Evolutionary conservation across 2,329 filamentous ascomycete genomes (phyloP).

Genomic region (Ascochyta rabiei): DNA sequence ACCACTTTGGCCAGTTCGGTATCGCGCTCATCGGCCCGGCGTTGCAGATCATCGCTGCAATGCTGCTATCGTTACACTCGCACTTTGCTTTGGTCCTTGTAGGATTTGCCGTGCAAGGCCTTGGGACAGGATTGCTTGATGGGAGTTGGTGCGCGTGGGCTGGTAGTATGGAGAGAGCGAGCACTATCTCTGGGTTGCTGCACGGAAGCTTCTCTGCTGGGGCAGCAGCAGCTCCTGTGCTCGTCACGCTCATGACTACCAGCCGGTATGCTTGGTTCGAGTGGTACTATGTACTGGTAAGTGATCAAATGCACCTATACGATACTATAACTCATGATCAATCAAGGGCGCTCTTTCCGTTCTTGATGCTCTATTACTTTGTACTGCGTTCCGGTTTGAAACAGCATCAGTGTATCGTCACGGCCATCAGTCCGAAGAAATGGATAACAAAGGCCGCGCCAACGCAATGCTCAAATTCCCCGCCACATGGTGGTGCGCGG

Average conservation of each 20-base stretch:
- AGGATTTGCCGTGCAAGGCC: slow-evolving; percentile 40
- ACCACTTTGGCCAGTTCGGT: slow-evolving; percentile 50
- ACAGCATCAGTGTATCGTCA: slow-evolving; percentile 40
- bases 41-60: slow-evolving; percentile 44
- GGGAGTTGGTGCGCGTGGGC: slow-evolving; percentile 56
- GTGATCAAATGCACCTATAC: slow-evolving; percentile 1
- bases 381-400: slow-evolving; percentile 49
- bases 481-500: slow-evolving; percentile 51
- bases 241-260: slow-evolving; percentile 41
- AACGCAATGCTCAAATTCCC: slow-evolving; percentile 40
- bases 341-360: slow-evolving; percentile 28
- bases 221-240: slow-evolving; percentile 47
- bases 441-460: slow-evolving; percentile 2
- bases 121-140: slow-evolving; percentile 53
- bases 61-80: slow-evolving; percentile 35
- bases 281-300: slow-evolving; percentile 51
- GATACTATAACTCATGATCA: neutral
- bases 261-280: slow-evolving; percentile 43
- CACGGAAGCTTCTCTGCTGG: slow-evolving; percentile 52
- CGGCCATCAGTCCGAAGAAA: slow-evolving; percentile 24
- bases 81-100: slow-evolving; percentile 43
- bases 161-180: slow-evolving; percentile 49
- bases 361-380: slow-evolving; percentile 24
- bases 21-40: slow-evolving; percentile 51
- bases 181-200: slow-evolving; percentile 49